Evolutionary conservation across 257 asterid genomes (phyloP), one percentile per base, ranked within the genome.

Genomic region (Prunella vulgaris): DNA sequence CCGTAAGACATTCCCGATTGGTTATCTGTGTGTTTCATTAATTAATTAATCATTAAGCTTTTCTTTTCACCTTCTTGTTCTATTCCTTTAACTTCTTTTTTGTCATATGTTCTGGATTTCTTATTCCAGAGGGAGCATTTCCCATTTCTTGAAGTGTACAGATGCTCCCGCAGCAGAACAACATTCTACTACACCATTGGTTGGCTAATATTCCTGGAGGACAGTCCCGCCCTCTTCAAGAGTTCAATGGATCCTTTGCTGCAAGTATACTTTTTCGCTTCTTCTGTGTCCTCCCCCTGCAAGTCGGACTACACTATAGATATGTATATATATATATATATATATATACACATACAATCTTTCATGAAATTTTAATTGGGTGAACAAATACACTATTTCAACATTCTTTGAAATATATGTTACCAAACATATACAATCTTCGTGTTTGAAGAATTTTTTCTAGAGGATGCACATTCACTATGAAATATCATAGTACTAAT

Each of bases 151-250:
- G 94, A 85, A 74, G 97, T 82, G 78, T 82, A 85, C 70, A 80
- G 89, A 81, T 85, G 95, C 88, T 90, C 96, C 60, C 85, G 93
- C 59, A 88, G 97, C 85, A 87, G 99, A 74, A 90, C 99, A 65
- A 87, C 90, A 42, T 89, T 93, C 81, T 93, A 90, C 77, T 93
- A 86, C 83, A 90, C 87, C 35, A 84, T 93, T 75, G 97, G 97
- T 71, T 86, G 91, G 87, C 78, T 93, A 75, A 90, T 93, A 78
- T 93, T 88, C 82, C 86, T 86, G 82, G 97, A 90, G 80, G 99
- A 93, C 79, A 93, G 87, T 73, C 80, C 86, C 3, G 60, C 79
- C 78, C 85, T 87, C 76, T 93, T 93, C 77, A 93, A 90, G 87
- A 80, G 96, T 72, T 90, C 99, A 28, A 88, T 93, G 99, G 96